A percentile compares a stretch with the other conserved stretches of the same genome.
These are phyloP conservation scores for Aureobasidium pullulans DNA, from an alignment of 2,329 filamentous ascomycete species.

Conservation along the genomic window DNA sequence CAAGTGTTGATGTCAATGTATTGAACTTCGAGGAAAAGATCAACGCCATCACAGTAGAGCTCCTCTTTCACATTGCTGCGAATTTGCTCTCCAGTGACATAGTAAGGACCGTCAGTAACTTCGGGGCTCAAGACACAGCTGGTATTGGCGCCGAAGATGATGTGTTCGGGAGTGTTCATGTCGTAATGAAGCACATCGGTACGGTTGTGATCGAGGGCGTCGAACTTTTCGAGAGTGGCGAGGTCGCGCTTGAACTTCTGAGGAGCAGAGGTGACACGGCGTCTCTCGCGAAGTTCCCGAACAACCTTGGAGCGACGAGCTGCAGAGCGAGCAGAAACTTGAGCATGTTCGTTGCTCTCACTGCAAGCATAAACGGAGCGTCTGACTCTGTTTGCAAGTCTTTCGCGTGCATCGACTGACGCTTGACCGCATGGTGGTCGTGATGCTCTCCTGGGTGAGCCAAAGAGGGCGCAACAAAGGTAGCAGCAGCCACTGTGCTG, in stretches of 20 bases:
- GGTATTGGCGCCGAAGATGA: constrained; percentile 17
- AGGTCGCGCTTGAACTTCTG: constrained; percentile 12
- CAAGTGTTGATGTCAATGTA: constrained; percentile 38
- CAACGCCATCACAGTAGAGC: constrained; percentile 31
- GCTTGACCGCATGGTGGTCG: constrained; percentile 24
- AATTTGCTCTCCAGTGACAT: constrained; percentile 33
- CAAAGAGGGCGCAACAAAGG: constrained; percentile 11
- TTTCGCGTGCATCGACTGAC: constrained; percentile 24
- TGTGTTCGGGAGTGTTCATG: constrained; percentile 1
- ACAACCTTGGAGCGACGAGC: not conserved
- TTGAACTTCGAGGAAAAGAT: constrained; percentile 37
- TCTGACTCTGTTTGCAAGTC: not conserved
- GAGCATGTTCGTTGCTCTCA: not conserved
- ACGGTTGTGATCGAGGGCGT: constrained; percentile 14
- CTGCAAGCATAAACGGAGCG: constrained; percentile 1
- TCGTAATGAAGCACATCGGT: constrained; percentile 7
- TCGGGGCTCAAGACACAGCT: constrained; percentile 25
- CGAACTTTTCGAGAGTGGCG: constrained; percentile 14
- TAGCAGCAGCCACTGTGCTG: not conserved
- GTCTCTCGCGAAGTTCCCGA: constrained; percentile 1
- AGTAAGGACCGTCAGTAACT: constrained; percentile 25
- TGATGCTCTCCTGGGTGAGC: constrained; percentile 31
- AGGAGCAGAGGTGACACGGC: not conserved
- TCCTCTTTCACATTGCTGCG: constrained; percentile 36
- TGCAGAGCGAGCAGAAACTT: not conserved